Evolutionary conservation across 495 filamentous ascomycete species (phyloP).

Genomic region (Hypoxylon trugodes): DNA sequence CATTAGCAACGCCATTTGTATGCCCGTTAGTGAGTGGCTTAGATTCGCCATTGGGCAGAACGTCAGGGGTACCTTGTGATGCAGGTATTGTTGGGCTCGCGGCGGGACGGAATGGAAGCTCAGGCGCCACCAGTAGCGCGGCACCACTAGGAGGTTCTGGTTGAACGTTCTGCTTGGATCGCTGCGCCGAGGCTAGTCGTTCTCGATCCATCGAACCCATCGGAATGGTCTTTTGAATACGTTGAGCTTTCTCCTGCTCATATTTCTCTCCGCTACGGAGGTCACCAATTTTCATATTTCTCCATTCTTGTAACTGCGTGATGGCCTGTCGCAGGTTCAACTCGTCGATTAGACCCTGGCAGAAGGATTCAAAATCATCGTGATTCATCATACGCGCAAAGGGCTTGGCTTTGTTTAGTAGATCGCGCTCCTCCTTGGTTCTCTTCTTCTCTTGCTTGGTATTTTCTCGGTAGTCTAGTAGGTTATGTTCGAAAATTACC

Average conservation of each 20-base stretch:
- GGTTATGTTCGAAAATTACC: conserved; percentile 91
- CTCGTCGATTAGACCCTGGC: conserved; percentile 84
- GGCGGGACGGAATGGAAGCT: conserved; percentile 67
- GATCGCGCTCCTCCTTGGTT: conserved; percentile 90
- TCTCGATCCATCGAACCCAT: conserved; percentile 83
- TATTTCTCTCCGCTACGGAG: conserved; percentile 91
- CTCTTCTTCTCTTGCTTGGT: conserved; percentile 89
- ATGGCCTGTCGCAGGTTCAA: conserved; percentile 91
- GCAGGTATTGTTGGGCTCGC: conserved; percentile 22
- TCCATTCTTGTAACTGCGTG: conserved; percentile 91
- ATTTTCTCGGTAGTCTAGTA: conserved; percentile 93
- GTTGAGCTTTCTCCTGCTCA: conserved; percentile 84
- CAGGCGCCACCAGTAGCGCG: conserved; percentile 75
- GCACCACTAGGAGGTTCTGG: conserved; percentile 77
- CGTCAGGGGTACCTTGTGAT: conserved; percentile 35
- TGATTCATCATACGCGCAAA: conserved; percentile 97
- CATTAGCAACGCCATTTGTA: conserved; percentile 44
- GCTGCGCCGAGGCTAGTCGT: conserved; percentile 69
- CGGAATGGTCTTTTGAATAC: conserved; percentile 73
- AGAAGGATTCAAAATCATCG: conserved; percentile 86
- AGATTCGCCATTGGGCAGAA: conserved; percentile 43
- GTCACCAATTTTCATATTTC: conserved; percentile 80
- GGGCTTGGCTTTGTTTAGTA: conserved; percentile 91
- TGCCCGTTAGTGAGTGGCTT: conserved; percentile 54
- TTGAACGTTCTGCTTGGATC: conserved; percentile 63